Conservation (phyloP, 2,329 filamentous ascomycete species). For the Arthrobotrys conoides region DNA sequence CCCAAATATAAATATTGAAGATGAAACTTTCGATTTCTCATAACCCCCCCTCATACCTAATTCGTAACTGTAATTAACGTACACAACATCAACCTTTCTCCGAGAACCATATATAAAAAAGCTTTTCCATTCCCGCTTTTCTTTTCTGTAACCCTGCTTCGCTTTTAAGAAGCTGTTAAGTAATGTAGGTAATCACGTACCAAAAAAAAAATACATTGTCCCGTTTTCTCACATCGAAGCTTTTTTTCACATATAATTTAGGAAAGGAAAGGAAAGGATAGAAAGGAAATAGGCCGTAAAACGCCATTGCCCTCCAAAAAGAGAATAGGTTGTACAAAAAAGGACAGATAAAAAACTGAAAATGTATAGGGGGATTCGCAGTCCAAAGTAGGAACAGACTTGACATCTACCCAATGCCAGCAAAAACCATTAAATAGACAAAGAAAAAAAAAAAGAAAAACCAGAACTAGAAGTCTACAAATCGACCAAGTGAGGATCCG, state of each 20-base stretch:
- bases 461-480: background rate
- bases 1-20: background rate
- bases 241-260: constrained; percentile 12
- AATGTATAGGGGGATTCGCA: constrained; percentile 37
- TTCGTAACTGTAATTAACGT: constrained; percentile 46
- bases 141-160: constrained; percentile 18
- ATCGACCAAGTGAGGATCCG: background rate
- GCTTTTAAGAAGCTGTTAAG: constrained; percentile 15
- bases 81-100: constrained; percentile 27
- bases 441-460: too few species aligned
- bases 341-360: constrained; percentile 17
- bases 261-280: constrained; percentile 12
- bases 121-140: constrained; percentile 37
- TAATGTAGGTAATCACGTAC: constrained; percentile 34
- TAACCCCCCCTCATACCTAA: constrained; percentile 18
- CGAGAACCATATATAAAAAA: constrained; percentile 1
- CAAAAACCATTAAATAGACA: constrained; percentile 29
- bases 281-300: constrained; percentile 32
- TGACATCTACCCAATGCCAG: constrained; percentile 49
- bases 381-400: constrained; percentile 14
- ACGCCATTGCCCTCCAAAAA: constrained; percentile 52
- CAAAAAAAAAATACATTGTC: constrained; percentile 39
- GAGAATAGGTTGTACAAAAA: constrained; percentile 46
- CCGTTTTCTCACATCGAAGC: constrained; percentile 28
- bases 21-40: constrained; percentile 23